Conservation (phyloP, 2,329 filamentous ascomycete species). For the Penicillium decumbens region DNA sequence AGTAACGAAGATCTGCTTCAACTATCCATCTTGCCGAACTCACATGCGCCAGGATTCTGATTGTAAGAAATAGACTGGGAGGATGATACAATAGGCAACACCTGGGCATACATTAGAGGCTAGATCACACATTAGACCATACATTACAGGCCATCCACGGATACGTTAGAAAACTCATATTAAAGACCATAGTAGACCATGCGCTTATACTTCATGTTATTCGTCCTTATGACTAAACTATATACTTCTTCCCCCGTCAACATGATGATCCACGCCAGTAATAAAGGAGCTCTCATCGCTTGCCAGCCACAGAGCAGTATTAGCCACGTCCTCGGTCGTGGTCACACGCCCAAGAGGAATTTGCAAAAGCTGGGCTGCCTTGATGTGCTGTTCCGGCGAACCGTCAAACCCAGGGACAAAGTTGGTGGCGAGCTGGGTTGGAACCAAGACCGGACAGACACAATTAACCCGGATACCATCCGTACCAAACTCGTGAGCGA, state of each 20-base stretch:
- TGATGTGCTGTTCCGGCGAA: neutral
- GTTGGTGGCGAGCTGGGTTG: neutral
- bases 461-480: neutral
- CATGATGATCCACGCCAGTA: neutral
- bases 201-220: too few relatives aligned
- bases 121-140: too few relatives aligned
- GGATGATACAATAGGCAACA: too few relatives aligned
- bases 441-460: neutral
- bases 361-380: neutral
- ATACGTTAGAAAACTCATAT: too few relatives aligned
- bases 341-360: neutral
- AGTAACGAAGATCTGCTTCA: too few relatives aligned
- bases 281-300: conserved; percentile 1
- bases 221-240: neutral
- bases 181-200: too few relatives aligned
- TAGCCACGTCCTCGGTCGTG: neutral
- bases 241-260: neutral
- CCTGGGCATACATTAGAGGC: too few relatives aligned
- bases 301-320: neutral
- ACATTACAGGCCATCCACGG: too few relatives aligned
- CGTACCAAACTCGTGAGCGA: neutral
- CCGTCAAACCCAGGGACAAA: neutral
- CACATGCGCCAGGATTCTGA: too few relatives aligned
- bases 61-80: too few relatives aligned
- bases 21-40: too few relatives aligned